phyloP scores from a whole-genome alignment of 805 yeast species.

The Cyberlindnera maritima region DNA sequence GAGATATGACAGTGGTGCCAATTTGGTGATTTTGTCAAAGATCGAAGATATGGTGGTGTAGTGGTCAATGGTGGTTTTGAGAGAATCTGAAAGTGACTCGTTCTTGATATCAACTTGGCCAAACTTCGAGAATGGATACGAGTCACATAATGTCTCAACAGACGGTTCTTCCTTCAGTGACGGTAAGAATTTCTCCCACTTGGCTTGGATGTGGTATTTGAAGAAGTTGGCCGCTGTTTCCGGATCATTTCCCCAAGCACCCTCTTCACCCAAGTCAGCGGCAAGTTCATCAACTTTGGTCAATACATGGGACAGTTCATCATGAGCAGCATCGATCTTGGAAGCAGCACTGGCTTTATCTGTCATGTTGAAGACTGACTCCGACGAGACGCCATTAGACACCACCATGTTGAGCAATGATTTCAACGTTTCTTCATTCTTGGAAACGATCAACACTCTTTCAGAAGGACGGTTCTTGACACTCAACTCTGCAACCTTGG shows the following conservation, averaged over 20 bases:
- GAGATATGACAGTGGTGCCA: conserved; percentile 29
- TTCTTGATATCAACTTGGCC: background rate
- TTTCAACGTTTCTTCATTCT: conserved; percentile 1
- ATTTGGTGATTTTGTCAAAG: conserved; percentile 22
- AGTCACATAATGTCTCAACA: background rate
- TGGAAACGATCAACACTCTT: conserved; percentile 16
- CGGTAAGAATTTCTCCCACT: conserved; percentile 14
- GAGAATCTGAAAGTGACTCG: background rate
- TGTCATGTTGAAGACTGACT: conserved; percentile 8
- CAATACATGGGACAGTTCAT: conserved; percentile 8
- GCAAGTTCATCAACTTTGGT: conserved; percentile 32
- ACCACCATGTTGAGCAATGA: background rate
- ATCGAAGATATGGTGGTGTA: conserved; percentile 22
- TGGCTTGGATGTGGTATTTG: conserved; percentile 21
- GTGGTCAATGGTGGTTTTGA: conserved; percentile 3
- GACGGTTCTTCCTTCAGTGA: background rate
- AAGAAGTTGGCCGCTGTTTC: conserved; percentile 36
- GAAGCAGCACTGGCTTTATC: background rate
- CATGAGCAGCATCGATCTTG: background rate
- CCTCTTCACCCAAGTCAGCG: conserved; percentile 27
- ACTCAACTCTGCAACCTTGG: conserved; percentile 23
- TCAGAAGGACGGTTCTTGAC: conserved; percentile 21
- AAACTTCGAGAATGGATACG: conserved; percentile 19
- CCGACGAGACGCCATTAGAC: background rate
- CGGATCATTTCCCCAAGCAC: conserved; percentile 37